phyloP scores from a whole-genome alignment of 768 basidiomycete species.

The Panus rudis region DNA sequence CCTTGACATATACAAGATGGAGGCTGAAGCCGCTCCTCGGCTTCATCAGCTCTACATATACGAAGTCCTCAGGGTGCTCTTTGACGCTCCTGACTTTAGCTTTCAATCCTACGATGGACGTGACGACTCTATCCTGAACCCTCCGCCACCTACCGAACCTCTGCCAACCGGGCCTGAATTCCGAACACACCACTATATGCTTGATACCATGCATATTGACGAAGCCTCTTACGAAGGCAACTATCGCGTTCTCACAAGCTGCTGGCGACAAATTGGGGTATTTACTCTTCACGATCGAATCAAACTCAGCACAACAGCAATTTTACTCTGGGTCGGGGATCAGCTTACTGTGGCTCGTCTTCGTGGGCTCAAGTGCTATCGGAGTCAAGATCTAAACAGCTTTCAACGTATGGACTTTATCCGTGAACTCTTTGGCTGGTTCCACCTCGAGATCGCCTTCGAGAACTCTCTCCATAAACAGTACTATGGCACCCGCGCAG shows the following conservation, averaged over 20 bases:
- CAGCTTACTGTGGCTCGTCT: constrained; percentile 33
- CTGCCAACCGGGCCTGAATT: constrained; percentile 12
- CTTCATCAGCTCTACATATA: neutral
- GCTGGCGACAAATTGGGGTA: too few species aligned
- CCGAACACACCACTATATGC: constrained; percentile 9
- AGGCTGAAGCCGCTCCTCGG: neutral
- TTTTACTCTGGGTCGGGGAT: constrained; percentile 30
- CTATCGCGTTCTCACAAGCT: constrained; percentile 9
- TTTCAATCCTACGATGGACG: neutral
- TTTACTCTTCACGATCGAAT: neutral
- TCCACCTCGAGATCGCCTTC: constrained; percentile 35
- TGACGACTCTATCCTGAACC: neutral
- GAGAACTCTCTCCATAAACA: constrained; percentile 35
- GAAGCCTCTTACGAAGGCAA: constrained; percentile 21
- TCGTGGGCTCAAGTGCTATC: constrained; percentile 29
- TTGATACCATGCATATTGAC: constrained; percentile 13
- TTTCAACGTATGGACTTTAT: constrained; percentile 33
- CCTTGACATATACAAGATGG: constrained; percentile 1
- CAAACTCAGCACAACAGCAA: neutral
- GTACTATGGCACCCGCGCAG: constrained; percentile 26
- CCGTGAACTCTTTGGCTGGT: constrained; percentile 30
- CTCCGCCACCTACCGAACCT: constrained; percentile 10
- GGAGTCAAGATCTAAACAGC: constrained; percentile 30
- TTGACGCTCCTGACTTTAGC: constrained; percentile 4
- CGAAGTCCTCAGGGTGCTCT: neutral